Evolutionary conservation across 352 stramenopile genomes (phyloP).

Genomic region (Phytophthora ohioensis): DNA sequence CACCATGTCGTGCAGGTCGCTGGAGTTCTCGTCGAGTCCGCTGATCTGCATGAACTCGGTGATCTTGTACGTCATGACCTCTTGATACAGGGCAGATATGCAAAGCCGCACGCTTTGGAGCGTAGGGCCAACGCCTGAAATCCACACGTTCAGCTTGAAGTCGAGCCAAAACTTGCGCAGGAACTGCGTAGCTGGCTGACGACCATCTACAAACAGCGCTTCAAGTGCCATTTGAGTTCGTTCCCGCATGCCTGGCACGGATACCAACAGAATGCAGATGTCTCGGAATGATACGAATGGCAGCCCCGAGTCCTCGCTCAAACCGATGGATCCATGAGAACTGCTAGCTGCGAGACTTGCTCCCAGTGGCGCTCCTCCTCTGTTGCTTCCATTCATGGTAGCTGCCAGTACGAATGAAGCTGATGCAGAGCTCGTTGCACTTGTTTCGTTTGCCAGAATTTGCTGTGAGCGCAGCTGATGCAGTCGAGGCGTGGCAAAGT

Average conservation of each 20-base stretch:
- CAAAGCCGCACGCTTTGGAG: slow-evolving; percentile 43
- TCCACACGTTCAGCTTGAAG: slow-evolving; percentile 52
- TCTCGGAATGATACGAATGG: slow-evolving; percentile 59
- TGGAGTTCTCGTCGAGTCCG: slow-evolving; percentile 46
- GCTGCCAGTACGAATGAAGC: slow-evolving; percentile 24
- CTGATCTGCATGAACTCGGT: slow-evolving; percentile 59
- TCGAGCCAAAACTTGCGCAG: slow-evolving; percentile 62
- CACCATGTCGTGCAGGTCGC: slow-evolving; percentile 41
- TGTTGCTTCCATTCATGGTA: slow-evolving; percentile 29
- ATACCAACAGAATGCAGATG: slow-evolving; percentile 52
- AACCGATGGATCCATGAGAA: slow-evolving; percentile 19
- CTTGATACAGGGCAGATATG: slow-evolving; percentile 42
- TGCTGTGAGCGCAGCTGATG: slow-evolving; percentile 67
- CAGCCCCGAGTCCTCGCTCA: slow-evolving; percentile 34
- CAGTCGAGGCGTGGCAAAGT: slow-evolving; percentile 51
- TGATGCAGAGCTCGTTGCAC: slow-evolving; percentile 19
- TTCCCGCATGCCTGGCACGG: slow-evolving; percentile 36
- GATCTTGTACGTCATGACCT: slow-evolving; percentile 47
- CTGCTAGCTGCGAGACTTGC: slow-evolving; percentile 22
- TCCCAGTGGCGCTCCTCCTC: slow-evolving; percentile 2
- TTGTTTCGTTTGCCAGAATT: slow-evolving; percentile 50
- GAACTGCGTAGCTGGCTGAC: slow-evolving; percentile 43
- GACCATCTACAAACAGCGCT: slow-evolving; percentile 55
- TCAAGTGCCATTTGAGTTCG: slow-evolving; percentile 58
- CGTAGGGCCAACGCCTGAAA: slow-evolving; percentile 23